Evolutionary conservation across 2,329 filamentous ascomycete genomes (phyloP), one percentile per base, ranked within the genome.

Genomic region (Cladorrhinum sp.): DNA sequence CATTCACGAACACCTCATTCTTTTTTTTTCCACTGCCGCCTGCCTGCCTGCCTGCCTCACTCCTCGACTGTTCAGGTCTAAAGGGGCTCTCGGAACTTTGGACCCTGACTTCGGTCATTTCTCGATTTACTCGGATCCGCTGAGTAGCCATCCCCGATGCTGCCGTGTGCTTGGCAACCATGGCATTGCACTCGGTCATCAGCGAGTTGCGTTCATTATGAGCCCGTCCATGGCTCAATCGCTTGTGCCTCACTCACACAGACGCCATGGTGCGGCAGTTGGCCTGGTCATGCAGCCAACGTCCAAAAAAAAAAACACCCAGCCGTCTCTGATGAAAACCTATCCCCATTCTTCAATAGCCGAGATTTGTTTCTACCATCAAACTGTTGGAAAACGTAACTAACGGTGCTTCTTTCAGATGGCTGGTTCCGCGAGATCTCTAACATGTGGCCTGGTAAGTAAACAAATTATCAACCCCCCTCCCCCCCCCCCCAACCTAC

Each of bases 371-470:
- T 36, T 36, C 32, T 16, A 22, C 23, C 51, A 16, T 23, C n/a
- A 50, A 55, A 12, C 16, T 45, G 23, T 9, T n/a, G 16, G 32
- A 24, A 54, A 48, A 10, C 29, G n/a, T 50, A 23, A 36, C n/a
- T 48, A 32, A 32, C 23, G 32, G 7, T 52, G 48, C n/a, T 24
- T 16, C 32, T 41, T 22, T 16, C 69, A 96, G 95, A 98, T 96
- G 95, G 93, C 81, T 99, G 95, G 95, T 99, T 99, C 89, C 91
- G 92, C 78, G 95, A 99, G 82, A 93, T 96, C 80, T 96, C 91
- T 70, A 83, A 95, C 75, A 98, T 99, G 93, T 99, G 95, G 95
- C 93, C 95, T 65, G 85, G 81, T 82, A 74, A 76, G 77, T 76
- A 38, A 61, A 61, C 22, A 62, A 38, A 68, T 57, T 49, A 45